Evolutionary conservation across 805 yeast species (phyloP), one percentile per base, ranked within the genome.

Genomic region (Saturnispora mendoncae): DNA sequence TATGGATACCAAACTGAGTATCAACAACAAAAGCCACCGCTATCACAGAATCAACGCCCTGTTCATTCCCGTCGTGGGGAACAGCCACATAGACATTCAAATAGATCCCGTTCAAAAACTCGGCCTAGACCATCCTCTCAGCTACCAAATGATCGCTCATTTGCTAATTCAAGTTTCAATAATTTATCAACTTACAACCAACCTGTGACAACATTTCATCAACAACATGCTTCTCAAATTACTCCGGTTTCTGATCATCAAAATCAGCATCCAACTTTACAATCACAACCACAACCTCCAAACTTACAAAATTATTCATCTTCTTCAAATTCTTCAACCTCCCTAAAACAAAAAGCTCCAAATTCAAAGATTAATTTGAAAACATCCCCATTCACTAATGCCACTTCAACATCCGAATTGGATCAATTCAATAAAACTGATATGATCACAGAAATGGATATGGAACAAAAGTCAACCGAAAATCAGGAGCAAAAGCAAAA

Each of bases 241-340:
- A n/a, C n/a, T n/a, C n/a, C n/a, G n/a, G 6, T 23, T 23, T 6
- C 26, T 7, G 26, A 23, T 10, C 26, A 6, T 18, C 37, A 34
- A 13, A 27, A 10, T n/a, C 7, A 32, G 14, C 13, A 12, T 32
- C 24, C n/a, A 27, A n/a, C 14, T 6, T 27, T 5, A 12, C 24
- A 10, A 19, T 10, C 12, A 32, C 12, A 13, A 21, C 24, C 33
- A 15, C 15, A 20, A 28, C n/a, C 34, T 21, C 20, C 39, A 37
- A 17, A 37, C 20, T 15, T n/a, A 27, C 17, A 15, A 8, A 15
- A 30, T 10, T 19, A 15, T 8, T 17, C 39, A 4, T 37, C 39
- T 37, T 37, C 39, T 14, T 37, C 39, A 8, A 37, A 37, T 29
- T 37, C 39, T 3, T 37, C 39, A 13, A 28, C 33, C n/a, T 37